Percentiles rank a stretch among this genome's conserved stretches.
Evolutionary conservation across 2,329 filamentous ascomycete genomes (phyloP).

Genomic region (Pseudogymnoascus sp.): DNA sequence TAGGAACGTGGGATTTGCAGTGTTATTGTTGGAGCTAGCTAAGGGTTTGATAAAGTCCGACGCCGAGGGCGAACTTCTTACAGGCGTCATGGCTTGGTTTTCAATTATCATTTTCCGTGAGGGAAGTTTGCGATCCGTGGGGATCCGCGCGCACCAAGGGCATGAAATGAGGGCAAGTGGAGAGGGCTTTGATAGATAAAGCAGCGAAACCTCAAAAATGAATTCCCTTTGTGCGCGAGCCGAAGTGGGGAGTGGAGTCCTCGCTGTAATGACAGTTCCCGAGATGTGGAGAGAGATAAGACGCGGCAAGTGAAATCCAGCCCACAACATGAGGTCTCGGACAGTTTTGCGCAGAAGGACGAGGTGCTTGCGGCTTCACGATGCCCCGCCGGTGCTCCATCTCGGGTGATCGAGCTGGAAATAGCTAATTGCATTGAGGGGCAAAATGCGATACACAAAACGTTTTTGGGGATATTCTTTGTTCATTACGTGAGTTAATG

Average conservation of each 20-base stretch:
- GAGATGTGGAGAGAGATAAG: conserved; percentile 9
- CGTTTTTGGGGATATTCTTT: not conserved
- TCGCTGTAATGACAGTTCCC: conserved; percentile 6
- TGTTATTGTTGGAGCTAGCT: conserved; percentile 5
- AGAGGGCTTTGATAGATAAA: conserved; percentile 2
- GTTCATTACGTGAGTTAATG: not conserved
- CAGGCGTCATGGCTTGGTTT: not conserved
- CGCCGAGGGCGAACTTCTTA: not conserved
- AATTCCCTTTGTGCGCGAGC: not conserved
- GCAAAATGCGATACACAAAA: conserved; percentile 1
- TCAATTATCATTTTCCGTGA: not conserved
- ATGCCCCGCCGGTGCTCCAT: not conserved
- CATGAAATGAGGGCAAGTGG: not conserved
- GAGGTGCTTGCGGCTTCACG: conserved; percentile 2
- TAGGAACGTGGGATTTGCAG: conserved; percentile 6
- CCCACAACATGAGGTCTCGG: conserved; percentile 8
- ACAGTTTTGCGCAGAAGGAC: not conserved
- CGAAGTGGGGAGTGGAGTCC: not conserved
- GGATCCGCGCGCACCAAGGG: not conserved
- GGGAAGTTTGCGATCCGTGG: not conserved
- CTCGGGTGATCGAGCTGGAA: conserved; percentile 2
- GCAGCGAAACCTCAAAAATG: not conserved
- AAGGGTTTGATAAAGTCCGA: not conserved
- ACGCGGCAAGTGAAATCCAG: not conserved
- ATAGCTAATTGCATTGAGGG: conserved; percentile 6